Conservation (phyloP, 768 basidiomycete species). For the Trametes maxima region DNA sequence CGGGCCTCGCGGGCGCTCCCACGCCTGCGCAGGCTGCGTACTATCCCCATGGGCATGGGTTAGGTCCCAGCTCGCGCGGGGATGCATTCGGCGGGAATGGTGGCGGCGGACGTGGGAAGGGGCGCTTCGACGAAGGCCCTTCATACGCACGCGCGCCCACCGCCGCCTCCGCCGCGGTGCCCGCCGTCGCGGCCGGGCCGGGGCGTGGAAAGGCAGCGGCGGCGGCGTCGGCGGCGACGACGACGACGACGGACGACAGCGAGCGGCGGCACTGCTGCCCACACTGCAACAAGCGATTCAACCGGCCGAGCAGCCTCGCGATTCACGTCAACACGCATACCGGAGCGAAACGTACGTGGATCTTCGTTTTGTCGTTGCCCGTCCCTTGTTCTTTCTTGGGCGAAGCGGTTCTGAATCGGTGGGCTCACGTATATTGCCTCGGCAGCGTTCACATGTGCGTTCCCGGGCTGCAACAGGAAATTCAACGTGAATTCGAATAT, state of each 20-base stretch:
- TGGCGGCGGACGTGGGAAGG: conserved; percentile 6
- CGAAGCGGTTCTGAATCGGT: too few species aligned
- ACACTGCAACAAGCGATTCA: conserved; percentile 65
- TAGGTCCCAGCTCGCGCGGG: not conserved
- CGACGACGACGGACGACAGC: conserved; percentile 13
- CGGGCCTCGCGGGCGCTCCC: too few species aligned
- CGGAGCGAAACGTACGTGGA: conserved; percentile 41
- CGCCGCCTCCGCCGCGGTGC: not conserved
- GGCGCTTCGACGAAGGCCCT: not conserved
- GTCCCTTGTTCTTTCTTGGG: too few species aligned
- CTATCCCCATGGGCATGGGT: not conserved
- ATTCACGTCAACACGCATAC: conserved; percentile 73
- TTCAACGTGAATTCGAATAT: conserved; percentile 88
- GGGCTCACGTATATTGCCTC: too few species aligned
- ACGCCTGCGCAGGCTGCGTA: not conserved
- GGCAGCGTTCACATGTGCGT: conserved; percentile 63
- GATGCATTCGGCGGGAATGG: not conserved
- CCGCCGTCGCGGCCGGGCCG: not conserved
- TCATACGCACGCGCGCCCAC: not conserved
- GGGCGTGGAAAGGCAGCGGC: not conserved
- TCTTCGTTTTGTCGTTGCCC: too few species aligned
- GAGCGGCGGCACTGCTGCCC: conserved; percentile 27
- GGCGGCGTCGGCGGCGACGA: not conserved
- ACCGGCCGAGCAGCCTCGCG: conserved; percentile 65
- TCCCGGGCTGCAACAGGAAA: conserved; percentile 69